Evolutionary conservation across 192 early-diverging fungal species (phyloP), one percentile per base, ranked within the genome.

Genomic region (Phlyctochytrium arcticum): DNA sequence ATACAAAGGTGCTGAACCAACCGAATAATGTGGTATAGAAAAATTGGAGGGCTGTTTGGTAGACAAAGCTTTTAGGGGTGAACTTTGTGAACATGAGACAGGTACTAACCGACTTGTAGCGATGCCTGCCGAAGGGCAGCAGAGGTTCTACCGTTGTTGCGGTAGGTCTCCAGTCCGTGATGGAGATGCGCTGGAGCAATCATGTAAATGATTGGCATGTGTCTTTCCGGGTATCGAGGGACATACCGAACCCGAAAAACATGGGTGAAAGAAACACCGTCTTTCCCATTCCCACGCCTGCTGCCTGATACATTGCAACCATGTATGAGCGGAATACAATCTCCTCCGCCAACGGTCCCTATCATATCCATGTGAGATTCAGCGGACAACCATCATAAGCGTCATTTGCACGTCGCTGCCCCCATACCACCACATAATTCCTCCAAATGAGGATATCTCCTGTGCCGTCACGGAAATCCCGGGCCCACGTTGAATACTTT

Each of bases 11-110:
- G 8, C 83, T 84, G 76, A 85, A 89, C 87, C 87, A 90, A 19
- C 91, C 91, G 77, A 91, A 93, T 4, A 91, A 19, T 4, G 80
- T 87, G 1, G 89, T 93, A 68, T 90, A 93, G 0, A 56, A 32
- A 44, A 93, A 82, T 54, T 91, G 89, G 39, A 87, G 87, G 0
- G 64, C 80, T 77, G 48, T 36, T n/a, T n/a, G n/a, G n/a, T n/a
- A n/a, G n/a, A n/a, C n/a, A n/a, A n/a, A n/a, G n/a, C n/a, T n/a
- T n/a, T n/a, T n/a, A n/a, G n/a, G n/a, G 17, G 54, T n/a, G 21
- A 24, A 51, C 12, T 17, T 27, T n/a, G 19, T 1, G 10, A 2
- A 46, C 15, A 24, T 9, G 17, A 54, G 3, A 19, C 17, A 2
- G 8, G 3, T 17, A 30, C 30, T n/a, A 6, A 48, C 47, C 29